phyloP scores from a whole-genome alignment of 108 stramenopile genomes.

The Nannochloropsis granulata region DNA sequence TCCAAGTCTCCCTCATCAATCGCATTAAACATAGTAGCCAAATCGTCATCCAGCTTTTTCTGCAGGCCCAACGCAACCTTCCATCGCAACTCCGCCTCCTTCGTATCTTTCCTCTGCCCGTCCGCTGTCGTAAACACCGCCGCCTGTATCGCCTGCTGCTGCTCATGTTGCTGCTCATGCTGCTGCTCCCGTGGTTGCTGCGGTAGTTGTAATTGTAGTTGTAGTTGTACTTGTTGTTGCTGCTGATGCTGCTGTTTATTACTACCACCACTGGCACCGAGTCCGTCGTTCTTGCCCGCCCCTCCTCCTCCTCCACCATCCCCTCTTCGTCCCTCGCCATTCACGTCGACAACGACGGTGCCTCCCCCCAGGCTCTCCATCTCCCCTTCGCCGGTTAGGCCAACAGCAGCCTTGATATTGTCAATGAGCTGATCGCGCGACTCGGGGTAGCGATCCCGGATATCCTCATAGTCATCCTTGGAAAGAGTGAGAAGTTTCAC shows the following conservation, averaged over 20 bases:
- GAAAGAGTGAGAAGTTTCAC: not conserved
- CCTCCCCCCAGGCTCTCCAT: not conserved
- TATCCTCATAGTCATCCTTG: not conserved
- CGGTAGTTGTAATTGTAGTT: not conserved
- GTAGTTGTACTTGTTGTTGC: not conserved
- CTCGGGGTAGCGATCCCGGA: not conserved
- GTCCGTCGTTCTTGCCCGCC: no score
- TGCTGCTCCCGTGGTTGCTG: not conserved
- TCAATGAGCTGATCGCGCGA: not conserved
- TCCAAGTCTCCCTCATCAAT: not conserved
- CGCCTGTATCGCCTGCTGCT: not conserved
- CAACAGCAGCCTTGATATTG: not conserved
- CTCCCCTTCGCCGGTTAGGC: not conserved
- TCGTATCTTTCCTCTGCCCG: not conserved
- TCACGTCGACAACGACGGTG: not conserved
- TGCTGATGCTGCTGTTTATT: not conserved
- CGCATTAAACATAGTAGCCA: not conserved
- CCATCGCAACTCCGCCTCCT: not conserved
- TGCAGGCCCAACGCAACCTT: not conserved
- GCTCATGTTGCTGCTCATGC: not conserved
- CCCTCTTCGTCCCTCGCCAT: not conserved
- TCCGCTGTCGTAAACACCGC: not conserved
- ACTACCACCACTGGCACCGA: not conserved
- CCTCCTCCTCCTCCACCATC: not conserved
- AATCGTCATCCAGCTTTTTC: not conserved